Evolutionary conservation across 805 yeast genomes (phyloP).

Genomic region (Wickerhamomyces xylosicus): DNA sequence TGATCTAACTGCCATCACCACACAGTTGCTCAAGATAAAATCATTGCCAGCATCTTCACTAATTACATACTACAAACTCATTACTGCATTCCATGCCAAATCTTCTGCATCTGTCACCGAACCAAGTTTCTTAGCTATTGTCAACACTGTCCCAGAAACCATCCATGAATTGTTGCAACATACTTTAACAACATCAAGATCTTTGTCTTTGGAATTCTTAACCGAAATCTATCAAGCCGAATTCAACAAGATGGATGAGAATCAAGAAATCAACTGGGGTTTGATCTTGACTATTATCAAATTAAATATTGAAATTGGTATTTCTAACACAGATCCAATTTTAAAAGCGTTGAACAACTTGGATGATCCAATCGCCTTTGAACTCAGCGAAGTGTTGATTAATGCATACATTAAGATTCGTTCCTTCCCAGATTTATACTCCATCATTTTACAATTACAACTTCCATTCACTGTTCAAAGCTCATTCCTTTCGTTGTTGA

Average conservation of each 20-base stretch:
- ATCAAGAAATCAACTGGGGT: constrained; percentile 25
- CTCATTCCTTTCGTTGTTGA: not conserved
- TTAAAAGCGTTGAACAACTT: constrained; percentile 11
- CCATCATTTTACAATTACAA: not conserved
- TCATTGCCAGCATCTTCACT: constrained; percentile 16
- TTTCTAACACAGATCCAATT: constrained; percentile 28
- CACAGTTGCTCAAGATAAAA: constrained; percentile 23
- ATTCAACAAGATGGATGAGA: constrained; percentile 35
- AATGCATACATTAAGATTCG: not conserved
- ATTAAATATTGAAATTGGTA: constrained; percentile 51
- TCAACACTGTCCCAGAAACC: constrained; percentile 25
- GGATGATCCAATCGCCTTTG: no score
- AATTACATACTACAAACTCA: constrained; percentile 20
- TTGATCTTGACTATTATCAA: constrained; percentile 37
- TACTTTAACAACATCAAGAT: constrained; percentile 40
- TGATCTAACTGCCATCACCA: constrained; percentile 14
- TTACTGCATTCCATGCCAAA: constrained; percentile 20
- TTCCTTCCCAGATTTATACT: not conserved
- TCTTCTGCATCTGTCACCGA: constrained; percentile 34
- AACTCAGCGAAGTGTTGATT: not conserved
- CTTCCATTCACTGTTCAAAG: not conserved
- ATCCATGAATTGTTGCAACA: constrained; percentile 33
- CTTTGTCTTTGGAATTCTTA: constrained; percentile 43
- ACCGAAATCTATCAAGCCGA: constrained; percentile 31
- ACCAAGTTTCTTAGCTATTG: constrained; percentile 33